Evolutionary conservation across 176 grass and related monocot species (phyloP).

Genomic region (Stipa capillata): DNA sequence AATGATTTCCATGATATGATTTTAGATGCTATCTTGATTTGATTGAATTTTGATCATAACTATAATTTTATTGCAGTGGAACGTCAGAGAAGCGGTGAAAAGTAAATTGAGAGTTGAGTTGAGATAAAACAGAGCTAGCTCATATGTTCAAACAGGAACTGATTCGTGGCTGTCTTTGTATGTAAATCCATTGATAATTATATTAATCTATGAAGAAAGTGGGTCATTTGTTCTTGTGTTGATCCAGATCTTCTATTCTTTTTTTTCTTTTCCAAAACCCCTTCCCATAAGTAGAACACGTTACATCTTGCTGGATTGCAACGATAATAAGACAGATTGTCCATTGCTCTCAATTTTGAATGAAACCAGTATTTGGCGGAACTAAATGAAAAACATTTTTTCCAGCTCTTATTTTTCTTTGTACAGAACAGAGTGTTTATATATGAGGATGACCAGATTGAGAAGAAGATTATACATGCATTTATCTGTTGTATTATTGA

Average conservation of each 20-base stretch:
- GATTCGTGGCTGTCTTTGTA: neutral
- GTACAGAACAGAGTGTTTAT: neutral
- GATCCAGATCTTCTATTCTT: neutral
- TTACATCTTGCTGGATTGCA: neutral
- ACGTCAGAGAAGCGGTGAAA: conserved; percentile 79
- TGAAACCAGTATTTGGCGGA: neutral
- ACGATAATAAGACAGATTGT: neutral
- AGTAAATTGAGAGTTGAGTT: conserved; percentile 78
- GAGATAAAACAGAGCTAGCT: conserved; percentile 39
- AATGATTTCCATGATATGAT: neutral
- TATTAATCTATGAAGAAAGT: neutral
- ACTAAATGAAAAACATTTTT: neutral
- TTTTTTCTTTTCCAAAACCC: neutral
- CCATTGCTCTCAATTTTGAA: neutral
- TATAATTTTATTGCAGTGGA: conserved; percentile 54
- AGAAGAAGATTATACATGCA: too few relatives aligned
- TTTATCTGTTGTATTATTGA: neutral
- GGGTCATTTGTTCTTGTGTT: neutral
- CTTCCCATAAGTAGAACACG: neutral
- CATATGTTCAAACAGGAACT: neutral
- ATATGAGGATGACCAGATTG: neutral
- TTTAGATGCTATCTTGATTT: neutral
- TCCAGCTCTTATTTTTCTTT: neutral
- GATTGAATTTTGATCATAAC: neutral
- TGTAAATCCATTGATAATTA: conserved; percentile 25